Conservation (phyloP, 192 early-diverging fungal genomes). For the Nowakowskiella sp. region DNA sequence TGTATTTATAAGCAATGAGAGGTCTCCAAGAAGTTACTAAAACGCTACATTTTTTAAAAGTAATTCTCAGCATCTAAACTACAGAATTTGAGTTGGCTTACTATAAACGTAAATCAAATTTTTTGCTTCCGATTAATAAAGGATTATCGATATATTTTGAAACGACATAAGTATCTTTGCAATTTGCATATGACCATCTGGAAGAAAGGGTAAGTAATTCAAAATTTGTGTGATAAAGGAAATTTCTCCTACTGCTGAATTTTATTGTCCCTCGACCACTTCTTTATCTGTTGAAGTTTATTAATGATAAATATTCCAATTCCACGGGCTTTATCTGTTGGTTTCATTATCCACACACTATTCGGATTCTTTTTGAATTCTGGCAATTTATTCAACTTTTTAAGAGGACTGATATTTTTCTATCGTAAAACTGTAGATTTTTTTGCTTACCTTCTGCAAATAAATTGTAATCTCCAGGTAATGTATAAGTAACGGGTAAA, state of each 20-base stretch:
- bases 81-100: slow-evolving; percentile 14
- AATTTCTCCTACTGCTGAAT: slow-evolving; percentile 23
- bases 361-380: slow-evolving; percentile 45
- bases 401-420: no score
- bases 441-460: slow-evolving; percentile 44
- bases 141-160: slow-evolving; percentile 50
- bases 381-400: slow-evolving; percentile 6
- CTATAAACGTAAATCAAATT: slow-evolving; percentile 52
- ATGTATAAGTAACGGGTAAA: slow-evolving; percentile 42
- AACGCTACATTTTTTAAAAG: slow-evolving; percentile 20
- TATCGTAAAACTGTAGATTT: no score
- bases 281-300: slow-evolving; percentile 48
- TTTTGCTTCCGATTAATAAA: slow-evolving; percentile 48
- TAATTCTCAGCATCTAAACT: slow-evolving; percentile 8
- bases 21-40: slow-evolving; percentile 51
- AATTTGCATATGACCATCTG: slow-evolving; percentile 50
- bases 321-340: slow-evolving; percentile 52
- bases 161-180: slow-evolving; percentile 50
- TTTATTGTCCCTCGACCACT: slow-evolving; percentile 49
- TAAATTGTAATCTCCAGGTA: slow-evolving; percentile 53
- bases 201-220: neutral
- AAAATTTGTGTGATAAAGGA: neutral
- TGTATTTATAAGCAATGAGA: slow-evolving; percentile 46
- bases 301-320: slow-evolving; percentile 56
- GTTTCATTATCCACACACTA: slow-evolving; percentile 58